Conservation (phyloP, 2,329 filamentous ascomycete genomes). For the Xylaria sp. region DNA sequence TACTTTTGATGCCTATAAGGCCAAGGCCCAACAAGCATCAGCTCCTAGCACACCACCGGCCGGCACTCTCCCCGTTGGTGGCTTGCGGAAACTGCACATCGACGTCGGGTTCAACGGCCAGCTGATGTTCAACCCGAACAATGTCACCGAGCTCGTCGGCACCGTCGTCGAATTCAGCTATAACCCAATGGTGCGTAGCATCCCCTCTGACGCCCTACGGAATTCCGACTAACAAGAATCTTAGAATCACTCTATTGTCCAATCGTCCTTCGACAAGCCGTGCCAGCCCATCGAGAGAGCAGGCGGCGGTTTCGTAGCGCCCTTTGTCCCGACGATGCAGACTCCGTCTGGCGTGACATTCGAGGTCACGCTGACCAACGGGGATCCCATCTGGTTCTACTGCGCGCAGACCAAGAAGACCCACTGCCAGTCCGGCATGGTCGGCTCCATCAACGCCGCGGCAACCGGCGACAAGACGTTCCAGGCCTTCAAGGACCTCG, state of each 20-base stretch:
- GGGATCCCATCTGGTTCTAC: conserved; percentile 54
- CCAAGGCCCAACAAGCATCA: conserved; percentile 42
- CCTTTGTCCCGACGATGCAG: conserved; percentile 52
- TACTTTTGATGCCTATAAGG: conserved; percentile 52
- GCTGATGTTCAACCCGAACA: conserved; percentile 51
- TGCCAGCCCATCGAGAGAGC: conserved; percentile 52
- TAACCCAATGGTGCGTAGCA: conserved; percentile 47
- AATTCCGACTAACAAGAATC: not conserved
- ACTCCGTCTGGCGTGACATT: conserved; percentile 51
- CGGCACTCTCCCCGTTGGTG: conserved; percentile 49
- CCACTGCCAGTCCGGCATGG: conserved; percentile 58
- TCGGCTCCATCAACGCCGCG: conserved; percentile 59
- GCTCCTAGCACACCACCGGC: conserved; percentile 48
- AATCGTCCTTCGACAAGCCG: conserved; percentile 55
- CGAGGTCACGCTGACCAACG: conserved; percentile 48
- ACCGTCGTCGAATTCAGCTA: conserved; percentile 53
- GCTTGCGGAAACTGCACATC: conserved; percentile 50
- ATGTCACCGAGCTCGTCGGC: conserved; percentile 50
- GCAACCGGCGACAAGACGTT: conserved; percentile 52
- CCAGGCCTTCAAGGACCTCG: conserved; percentile 51
- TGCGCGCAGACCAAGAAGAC: conserved; percentile 51
- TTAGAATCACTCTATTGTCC: conserved; percentile 54
- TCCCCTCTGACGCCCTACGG: not conserved
- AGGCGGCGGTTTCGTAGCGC: conserved; percentile 53
- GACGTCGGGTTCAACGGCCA: conserved; percentile 50